A percentile compares a stretch with the other conserved stretches of the same genome.
Conservation (phyloP, 192 early-diverging fungal species). For the Rhizophagus sp. region DNA sequence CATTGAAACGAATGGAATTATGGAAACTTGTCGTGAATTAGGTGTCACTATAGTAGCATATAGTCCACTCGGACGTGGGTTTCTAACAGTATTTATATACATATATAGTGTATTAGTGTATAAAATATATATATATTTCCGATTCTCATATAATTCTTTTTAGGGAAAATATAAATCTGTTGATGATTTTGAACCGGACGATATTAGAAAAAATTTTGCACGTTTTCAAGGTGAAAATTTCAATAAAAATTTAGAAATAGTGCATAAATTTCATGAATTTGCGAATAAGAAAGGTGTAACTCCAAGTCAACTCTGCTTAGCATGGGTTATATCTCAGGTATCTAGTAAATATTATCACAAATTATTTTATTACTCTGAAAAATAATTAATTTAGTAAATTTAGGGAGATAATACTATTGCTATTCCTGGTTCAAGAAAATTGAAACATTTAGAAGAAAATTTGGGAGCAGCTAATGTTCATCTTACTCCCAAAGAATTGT, state of each 20-base stretch:
- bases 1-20: slow-evolving; percentile 61
- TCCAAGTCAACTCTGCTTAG: slow-evolving; percentile 57
- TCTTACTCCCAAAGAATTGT: slow-evolving; percentile 36
- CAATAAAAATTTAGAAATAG: slow-evolving; percentile 60
- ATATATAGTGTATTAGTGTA: no score
- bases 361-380: no score
- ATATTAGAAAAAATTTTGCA: slow-evolving; percentile 51
- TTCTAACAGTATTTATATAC: slow-evolving; percentile 44
- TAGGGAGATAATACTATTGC: slow-evolving; percentile 32
- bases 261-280: slow-evolving; percentile 48
- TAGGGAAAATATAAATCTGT: slow-evolving; percentile 56
- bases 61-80: slow-evolving; percentile 72
- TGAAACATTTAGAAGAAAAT: slow-evolving; percentile 47
- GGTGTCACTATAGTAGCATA: slow-evolving; percentile 74
- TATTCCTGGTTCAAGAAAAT: slow-evolving; percentile 59
- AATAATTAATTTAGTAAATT: no score
- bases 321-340: slow-evolving; percentile 68
- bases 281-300: slow-evolving; percentile 56
- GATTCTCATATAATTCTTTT: slow-evolving; percentile 42
- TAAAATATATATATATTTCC: no score
- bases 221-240: slow-evolving; percentile 65
- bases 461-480: slow-evolving; percentile 35
- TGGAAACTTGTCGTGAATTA: slow-evolving; percentile 70
- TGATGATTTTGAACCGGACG: slow-evolving; percentile 55
- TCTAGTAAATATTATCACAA: slow-evolving; percentile 15